phyloP scores from a whole-genome alignment of 805 yeast genomes.

The Debaryomyces hansenii region DNA sequence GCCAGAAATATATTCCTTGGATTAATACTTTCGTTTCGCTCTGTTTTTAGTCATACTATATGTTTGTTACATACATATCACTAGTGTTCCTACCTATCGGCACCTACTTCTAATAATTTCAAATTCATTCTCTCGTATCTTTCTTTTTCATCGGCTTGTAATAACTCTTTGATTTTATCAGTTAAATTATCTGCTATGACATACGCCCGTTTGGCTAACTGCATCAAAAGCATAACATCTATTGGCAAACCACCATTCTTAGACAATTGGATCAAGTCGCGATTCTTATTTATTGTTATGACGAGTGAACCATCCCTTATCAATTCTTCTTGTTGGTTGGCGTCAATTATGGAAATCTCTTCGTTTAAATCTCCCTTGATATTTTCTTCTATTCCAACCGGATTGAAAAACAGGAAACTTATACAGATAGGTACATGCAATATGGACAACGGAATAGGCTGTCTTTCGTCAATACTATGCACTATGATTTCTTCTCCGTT shows the following conservation, averaged over 20 bases:
- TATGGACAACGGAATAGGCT: constrained; percentile 82
- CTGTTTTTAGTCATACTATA: too few relatives aligned
- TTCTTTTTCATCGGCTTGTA: constrained; percentile 53
- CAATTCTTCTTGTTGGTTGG: constrained; percentile 73
- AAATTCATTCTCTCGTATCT: constrained; percentile 41
- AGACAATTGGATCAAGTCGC: constrained; percentile 85
- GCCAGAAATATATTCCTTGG: too few relatives aligned
- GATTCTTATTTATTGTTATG: constrained; percentile 82
- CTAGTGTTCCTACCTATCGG: constrained; percentile 18
- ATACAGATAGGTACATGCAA: constrained; percentile 89
- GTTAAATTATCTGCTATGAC: constrained; percentile 63
- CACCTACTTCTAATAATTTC: constrained; percentile 37
- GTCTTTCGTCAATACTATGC: constrained; percentile 74
- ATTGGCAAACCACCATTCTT: constrained; percentile 90
- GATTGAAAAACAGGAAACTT: constrained; percentile 83
- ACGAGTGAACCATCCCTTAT: constrained; percentile 78
- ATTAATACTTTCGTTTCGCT: too few relatives aligned
- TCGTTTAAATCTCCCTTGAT: constrained; percentile 63
- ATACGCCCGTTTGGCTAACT: constrained; percentile 68
- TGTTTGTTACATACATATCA: not conserved
- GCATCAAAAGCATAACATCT: constrained; percentile 66
- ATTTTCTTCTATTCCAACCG: constrained; percentile 61
- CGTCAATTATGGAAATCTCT: constrained; percentile 71
- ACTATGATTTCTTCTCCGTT: constrained; percentile 57
- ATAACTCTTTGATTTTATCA: constrained; percentile 53